Evolutionary conservation across 163 green algal genomes (phyloP).

Genomic region (Chlorella variabilis): DNA sequence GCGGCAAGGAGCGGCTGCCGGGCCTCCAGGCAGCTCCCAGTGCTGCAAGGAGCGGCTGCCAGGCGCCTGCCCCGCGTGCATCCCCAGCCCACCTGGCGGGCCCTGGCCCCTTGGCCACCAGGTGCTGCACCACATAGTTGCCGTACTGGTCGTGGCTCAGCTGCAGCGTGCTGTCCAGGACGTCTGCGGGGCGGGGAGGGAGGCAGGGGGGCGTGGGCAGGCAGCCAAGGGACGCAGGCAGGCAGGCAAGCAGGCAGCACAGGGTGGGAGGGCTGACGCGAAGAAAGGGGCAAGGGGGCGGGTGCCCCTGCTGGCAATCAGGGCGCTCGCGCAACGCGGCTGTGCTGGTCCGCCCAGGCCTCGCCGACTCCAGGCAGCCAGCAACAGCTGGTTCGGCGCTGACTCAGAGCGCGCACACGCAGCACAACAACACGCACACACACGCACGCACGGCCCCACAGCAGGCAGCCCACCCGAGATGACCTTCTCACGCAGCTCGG

Average conservation of each 20-base stretch:
- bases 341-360: not conserved
- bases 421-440: not conserved
- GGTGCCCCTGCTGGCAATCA: no score
- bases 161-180: constrained; percentile 48
- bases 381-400: no score
- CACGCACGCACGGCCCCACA: not conserved
- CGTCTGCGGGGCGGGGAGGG: constrained; percentile 49
- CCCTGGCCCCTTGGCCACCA: constrained; percentile 33
- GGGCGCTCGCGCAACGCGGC: not conserved
- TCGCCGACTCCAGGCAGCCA: not conserved
- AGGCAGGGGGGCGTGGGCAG: constrained; percentile 2
- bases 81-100: constrained; percentile 15
- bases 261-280: not conserved
- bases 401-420: no score
- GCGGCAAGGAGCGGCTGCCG: no score
- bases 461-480: constrained; percentile 29
- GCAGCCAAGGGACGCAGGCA: no score
- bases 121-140: constrained; percentile 77
- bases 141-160: constrained; percentile 73
- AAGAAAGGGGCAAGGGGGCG: not conserved
- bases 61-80: no score
- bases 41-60: no score
- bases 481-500: constrained; percentile 43
- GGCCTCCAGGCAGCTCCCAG: no score
- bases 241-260: not conserved